Evolutionary conservation across 1,284 basidiomycete genomes (phyloP).

Genomic region (Papiliotrema terrestris): DNA sequence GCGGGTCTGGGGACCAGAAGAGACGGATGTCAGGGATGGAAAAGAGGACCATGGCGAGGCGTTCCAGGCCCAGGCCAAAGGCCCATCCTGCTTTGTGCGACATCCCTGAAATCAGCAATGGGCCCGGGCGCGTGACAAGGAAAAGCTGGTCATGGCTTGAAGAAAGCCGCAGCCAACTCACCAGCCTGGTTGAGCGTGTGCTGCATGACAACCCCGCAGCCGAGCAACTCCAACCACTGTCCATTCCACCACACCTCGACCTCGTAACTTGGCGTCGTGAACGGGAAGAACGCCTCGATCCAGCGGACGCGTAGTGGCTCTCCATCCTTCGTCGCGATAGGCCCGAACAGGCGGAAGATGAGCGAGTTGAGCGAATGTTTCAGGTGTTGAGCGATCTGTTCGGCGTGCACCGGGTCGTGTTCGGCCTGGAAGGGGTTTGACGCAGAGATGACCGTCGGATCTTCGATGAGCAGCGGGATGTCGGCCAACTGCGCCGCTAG

Average conservation of each 20-base stretch:
- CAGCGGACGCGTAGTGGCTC: conserved; percentile 81
- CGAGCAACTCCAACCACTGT: conserved; percentile 96
- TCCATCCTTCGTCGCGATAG: conserved; percentile 48
- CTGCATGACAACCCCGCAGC: conserved; percentile 88
- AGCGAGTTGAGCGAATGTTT: conserved; percentile 89
- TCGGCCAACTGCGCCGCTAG: conserved; percentile 61
- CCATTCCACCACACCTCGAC: conserved; percentile 96
- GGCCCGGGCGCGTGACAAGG: neutral
- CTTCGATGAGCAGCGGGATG: conserved; percentile 79
- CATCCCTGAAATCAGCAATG: conserved; percentile 56
- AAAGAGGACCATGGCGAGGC: conserved; percentile 97
- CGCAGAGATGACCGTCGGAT: conserved; percentile 68
- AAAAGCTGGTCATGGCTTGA: neutral
- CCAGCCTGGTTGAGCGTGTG: conserved; percentile 81
- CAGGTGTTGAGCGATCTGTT: conserved; percentile 74
- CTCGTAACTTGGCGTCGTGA: conserved; percentile 95
- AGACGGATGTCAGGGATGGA: conserved; percentile 98
- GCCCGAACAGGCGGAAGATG: conserved; percentile 77
- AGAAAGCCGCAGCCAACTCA: conserved; percentile 49
- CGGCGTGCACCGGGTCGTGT: conserved; percentile 69
- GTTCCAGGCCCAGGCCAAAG: conserved; percentile 93
- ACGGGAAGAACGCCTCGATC: conserved; percentile 98
- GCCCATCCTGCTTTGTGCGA: conserved; percentile 91
- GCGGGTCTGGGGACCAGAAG: conserved; percentile 89
- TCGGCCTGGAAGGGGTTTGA: conserved; percentile 75